Evolutionary conservation across 805 yeast species (phyloP).

Genomic region (Zygosaccharomyces pseudorouxii): DNA sequence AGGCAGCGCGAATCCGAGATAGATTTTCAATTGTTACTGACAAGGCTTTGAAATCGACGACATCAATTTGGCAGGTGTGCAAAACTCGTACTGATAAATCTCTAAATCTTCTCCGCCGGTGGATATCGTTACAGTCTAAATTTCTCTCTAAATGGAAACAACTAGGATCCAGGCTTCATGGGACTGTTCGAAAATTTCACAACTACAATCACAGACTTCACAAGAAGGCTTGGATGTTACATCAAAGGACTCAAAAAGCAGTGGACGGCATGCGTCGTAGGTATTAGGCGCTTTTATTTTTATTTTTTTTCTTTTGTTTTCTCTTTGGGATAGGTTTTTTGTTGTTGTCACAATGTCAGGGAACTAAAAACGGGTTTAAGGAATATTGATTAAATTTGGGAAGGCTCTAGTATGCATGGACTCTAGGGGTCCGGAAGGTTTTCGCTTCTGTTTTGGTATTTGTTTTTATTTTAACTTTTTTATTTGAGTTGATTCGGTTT

Average conservation of each 20-base stretch:
- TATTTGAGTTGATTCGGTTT: neutral
- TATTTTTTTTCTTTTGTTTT: neutral
- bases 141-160: neutral
- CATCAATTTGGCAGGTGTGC: neutral
- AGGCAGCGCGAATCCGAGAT: neutral
- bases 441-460: neutral
- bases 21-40: neutral
- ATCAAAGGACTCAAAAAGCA: neutral
- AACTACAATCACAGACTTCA: neutral
- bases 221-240: neutral
- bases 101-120: neutral
- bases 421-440: neutral
- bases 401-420: neutral
- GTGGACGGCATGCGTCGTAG: neutral
- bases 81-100: neutral
- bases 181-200: neutral
- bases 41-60: neutral
- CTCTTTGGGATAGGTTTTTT: slow-evolving; percentile 2
- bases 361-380: neutral
- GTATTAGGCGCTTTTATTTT: neutral
- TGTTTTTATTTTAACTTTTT: neutral
- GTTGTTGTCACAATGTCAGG: neutral
- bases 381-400: neutral
- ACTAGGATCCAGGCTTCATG: neutral
- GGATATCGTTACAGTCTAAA: neutral